Evolutionary conservation across 2,329 filamentous ascomycete species (phyloP).

Genomic region (Anthostomella pinea): DNA sequence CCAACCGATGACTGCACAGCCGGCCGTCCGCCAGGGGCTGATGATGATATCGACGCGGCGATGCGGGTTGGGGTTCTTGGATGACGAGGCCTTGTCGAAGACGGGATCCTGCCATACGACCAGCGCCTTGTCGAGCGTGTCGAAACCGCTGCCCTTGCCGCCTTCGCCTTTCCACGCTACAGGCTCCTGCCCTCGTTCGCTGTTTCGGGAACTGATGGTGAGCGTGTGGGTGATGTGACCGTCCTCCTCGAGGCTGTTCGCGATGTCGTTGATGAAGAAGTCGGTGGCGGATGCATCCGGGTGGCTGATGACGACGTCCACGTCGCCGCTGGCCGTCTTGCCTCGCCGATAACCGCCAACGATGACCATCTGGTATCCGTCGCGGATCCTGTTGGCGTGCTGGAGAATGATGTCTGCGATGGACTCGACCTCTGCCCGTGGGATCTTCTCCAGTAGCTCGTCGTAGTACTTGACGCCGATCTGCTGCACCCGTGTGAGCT

Average conservation of each 20-base stretch:
- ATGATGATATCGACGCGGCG: constrained; percentile 91
- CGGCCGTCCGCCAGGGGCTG: constrained; percentile 81
- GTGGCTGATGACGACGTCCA: constrained; percentile 83
- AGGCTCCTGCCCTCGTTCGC: constrained; percentile 66
- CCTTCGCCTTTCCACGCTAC: constrained; percentile 50
- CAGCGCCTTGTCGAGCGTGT: constrained; percentile 85
- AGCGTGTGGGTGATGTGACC: constrained; percentile 81
- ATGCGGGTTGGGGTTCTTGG: constrained; percentile 70
- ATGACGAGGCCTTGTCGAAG: constrained; percentile 38
- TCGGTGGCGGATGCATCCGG: constrained; percentile 66
- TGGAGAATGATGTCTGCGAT: constrained; percentile 63
- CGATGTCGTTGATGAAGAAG: constrained; percentile 69
- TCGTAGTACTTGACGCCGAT: constrained; percentile 94
- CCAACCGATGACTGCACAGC: constrained; percentile 88
- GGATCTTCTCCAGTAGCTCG: constrained; percentile 71
- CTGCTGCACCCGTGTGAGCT: constrained; percentile 76
- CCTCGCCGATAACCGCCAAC: constrained; percentile 82
- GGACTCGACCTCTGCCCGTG: constrained; percentile 67
- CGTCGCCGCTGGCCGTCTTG: constrained; percentile 71
- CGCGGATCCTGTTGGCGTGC: constrained; percentile 63
- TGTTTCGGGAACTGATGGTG: constrained; percentile 65
- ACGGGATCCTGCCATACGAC: constrained; percentile 83
- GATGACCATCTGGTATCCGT: constrained; percentile 56
- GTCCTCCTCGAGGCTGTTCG: constrained; percentile 65
- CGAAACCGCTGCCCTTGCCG: constrained; percentile 62